These are phyloP conservation scores for Crithidia acanthocephali DNA, from an alignment of 208 protist species.

Conservation along the genomic window DNA sequence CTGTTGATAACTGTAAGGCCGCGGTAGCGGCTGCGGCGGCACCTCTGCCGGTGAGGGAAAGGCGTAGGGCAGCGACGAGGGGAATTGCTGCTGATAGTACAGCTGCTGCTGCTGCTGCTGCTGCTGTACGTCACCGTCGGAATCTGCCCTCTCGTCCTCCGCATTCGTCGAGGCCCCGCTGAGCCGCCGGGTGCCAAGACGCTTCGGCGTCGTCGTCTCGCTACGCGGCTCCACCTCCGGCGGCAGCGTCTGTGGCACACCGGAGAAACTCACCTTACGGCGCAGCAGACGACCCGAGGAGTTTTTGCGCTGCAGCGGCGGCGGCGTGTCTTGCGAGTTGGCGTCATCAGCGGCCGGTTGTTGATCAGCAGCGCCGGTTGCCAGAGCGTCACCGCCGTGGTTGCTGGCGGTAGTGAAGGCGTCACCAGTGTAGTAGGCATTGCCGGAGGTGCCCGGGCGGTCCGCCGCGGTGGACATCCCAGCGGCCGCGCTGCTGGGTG, in stretches of 20 bases:
- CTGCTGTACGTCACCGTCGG: background rate
- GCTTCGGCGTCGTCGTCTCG: slow-evolving; percentile 1
- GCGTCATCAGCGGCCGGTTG: background rate
- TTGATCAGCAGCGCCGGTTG: background rate
- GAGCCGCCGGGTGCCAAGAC: background rate
- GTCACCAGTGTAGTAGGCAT: background rate
- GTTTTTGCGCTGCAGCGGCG: slow-evolving; percentile 17
- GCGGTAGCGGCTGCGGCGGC: background rate
- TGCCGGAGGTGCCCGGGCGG: background rate
- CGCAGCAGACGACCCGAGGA: slow-evolving; percentile 13
- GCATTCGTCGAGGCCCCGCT: too few relatives aligned
- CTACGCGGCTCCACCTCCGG: slow-evolving; percentile 12
- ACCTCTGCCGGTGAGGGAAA: background rate
- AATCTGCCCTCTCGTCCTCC: too few relatives aligned
- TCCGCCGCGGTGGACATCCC: background rate
- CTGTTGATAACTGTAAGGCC: background rate
- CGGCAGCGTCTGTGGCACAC: slow-evolving; percentile 11
- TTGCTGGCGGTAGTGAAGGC: background rate
- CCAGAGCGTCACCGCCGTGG: too few relatives aligned
- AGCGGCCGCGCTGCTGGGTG: background rate
- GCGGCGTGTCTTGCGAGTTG: background rate
- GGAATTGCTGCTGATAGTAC: background rate
- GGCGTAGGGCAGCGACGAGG: background rate
- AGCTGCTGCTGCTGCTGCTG: background rate
- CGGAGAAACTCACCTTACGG: slow-evolving; percentile 19